Evolutionary conservation across 495 filamentous ascomycete genomes (phyloP).

Genomic region (Pseudomonodictys pantanalensis): DNA sequence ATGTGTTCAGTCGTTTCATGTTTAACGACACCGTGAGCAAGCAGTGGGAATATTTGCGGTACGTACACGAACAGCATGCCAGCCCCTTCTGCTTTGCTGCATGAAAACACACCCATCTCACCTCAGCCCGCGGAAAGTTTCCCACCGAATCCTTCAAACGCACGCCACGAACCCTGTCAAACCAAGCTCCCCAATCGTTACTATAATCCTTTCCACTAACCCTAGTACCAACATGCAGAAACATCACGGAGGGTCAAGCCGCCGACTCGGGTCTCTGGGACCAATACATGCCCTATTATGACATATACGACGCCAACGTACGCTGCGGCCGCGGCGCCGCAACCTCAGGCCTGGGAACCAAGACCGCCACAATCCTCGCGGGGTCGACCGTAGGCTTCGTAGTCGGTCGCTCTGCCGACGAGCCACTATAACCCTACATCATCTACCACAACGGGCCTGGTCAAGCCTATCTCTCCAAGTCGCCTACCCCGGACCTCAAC

Average conservation of each 20-base stretch:
- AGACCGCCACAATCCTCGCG: conserved; percentile 8
- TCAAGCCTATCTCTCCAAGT: conserved; percentile 14
- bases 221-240: background rate
- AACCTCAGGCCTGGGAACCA: background rate
- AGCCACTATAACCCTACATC: background rate
- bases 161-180: too few species aligned
- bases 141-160: background rate
- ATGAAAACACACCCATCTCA: too few species aligned
- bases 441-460: conserved; percentile 26
- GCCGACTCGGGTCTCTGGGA: conserved; percentile 6
- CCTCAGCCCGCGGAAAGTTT: background rate
- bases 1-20: conserved; percentile 20
- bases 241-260: conserved; percentile 1
- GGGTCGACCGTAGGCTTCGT: conserved; percentile 9
- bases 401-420: conserved; percentile 6
- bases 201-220: background rate
- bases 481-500: background rate
- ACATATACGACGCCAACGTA: conserved; percentile 9
- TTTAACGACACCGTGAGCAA: conserved; percentile 17
- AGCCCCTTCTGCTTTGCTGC: too few species aligned
- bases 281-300: conserved; percentile 23
- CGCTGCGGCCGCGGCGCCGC: conserved; percentile 13
- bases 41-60: conserved; percentile 25
- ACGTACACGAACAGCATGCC: background rate
- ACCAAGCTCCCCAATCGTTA: background rate